Conservation (phyloP, 352 stramenopile genomes). For the Globisporangium radiosum region DNA sequence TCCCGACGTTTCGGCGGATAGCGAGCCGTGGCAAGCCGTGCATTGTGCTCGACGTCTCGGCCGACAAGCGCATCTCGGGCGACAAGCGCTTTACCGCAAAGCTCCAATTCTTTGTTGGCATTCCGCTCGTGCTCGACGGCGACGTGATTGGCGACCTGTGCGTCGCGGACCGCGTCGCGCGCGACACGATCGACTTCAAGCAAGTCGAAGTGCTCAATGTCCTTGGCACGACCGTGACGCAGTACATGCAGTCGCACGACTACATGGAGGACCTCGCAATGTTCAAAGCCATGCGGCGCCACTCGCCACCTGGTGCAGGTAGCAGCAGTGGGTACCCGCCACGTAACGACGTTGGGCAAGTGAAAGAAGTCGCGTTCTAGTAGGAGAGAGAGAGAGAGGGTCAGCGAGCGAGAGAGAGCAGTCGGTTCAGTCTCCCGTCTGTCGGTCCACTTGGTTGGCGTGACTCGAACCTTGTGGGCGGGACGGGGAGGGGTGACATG, state of each 20-base stretch:
- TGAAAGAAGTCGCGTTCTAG: slow-evolving; percentile 85
- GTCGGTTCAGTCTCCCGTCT: no score
- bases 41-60: slow-evolving; percentile 83
- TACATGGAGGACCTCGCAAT: slow-evolving; percentile 71
- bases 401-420: no score
- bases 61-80: slow-evolving; percentile 84
- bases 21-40: slow-evolving; percentile 82
- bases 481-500: no score
- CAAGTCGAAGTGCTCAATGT: slow-evolving; percentile 83
- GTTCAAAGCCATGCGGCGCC: slow-evolving; percentile 46
- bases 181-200: slow-evolving; percentile 79
- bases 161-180: slow-evolving; percentile 71
- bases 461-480: no score
- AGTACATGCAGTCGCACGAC: slow-evolving; percentile 84
- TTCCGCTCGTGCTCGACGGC: slow-evolving; percentile 76
- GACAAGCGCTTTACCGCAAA: slow-evolving; percentile 80
- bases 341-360: slow-evolving; percentile 14
- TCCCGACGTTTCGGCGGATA: slow-evolving; percentile 83
- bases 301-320: not conserved
- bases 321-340: not conserved
- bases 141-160: slow-evolving; percentile 85
- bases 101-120: slow-evolving; percentile 85
- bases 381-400: no score
- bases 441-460: no score
- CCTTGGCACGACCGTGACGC: slow-evolving; percentile 79